Percentiles rank a stretch among this genome's conserved stretches.
phyloP scores from a whole-genome alignment of 768 basidiomycete species.

The Lanmaoa pseudosensibilis region DNA sequence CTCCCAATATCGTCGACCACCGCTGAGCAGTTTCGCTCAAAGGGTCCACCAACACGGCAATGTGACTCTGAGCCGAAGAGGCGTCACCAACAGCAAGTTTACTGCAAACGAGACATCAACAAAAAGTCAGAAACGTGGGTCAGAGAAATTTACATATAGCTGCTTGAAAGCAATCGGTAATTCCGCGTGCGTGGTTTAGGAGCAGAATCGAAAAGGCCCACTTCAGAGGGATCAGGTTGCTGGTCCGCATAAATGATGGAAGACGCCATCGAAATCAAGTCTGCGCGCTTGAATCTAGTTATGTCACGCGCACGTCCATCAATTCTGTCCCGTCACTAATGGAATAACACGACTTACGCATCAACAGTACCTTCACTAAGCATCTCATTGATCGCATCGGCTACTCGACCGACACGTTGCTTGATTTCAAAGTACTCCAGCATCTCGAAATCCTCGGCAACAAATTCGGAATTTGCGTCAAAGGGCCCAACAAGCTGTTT shows the following conservation, averaged over 20 bases:
- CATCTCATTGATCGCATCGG: conserved; percentile 61
- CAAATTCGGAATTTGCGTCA: conserved; percentile 50
- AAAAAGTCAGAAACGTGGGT: neutral
- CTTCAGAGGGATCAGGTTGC: conserved; percentile 70
- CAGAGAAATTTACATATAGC: conserved; percentile 59
- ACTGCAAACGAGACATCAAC: conserved; percentile 38
- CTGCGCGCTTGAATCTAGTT: conserved; percentile 52
- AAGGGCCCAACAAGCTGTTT: conserved; percentile 78
- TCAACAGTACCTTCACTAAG: conserved; percentile 41
- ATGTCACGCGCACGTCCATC: neutral
- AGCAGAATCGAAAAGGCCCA: conserved; percentile 68
- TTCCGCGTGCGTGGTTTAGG: conserved; percentile 56
- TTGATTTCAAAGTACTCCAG: conserved; percentile 73
- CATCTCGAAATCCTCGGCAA: conserved; percentile 66
- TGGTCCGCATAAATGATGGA: conserved; percentile 74
- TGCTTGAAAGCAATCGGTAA: conserved; percentile 59
- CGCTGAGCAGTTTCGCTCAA: conserved; percentile 81
- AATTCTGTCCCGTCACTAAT: neutral
- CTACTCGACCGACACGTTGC: conserved; percentile 67
- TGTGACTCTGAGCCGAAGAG: conserved; percentile 61
- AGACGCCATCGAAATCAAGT: conserved; percentile 62
- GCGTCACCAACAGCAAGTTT: conserved; percentile 70
- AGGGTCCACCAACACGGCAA: conserved; percentile 80
- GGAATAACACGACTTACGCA: conserved; percentile 36
- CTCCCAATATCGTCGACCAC: conserved; percentile 79